Evolutionary conservation across 2,329 filamentous ascomycete genomes (phyloP), one percentile per base, ranked within the genome.

Genomic region (Aaosphaeria arxii): DNA sequence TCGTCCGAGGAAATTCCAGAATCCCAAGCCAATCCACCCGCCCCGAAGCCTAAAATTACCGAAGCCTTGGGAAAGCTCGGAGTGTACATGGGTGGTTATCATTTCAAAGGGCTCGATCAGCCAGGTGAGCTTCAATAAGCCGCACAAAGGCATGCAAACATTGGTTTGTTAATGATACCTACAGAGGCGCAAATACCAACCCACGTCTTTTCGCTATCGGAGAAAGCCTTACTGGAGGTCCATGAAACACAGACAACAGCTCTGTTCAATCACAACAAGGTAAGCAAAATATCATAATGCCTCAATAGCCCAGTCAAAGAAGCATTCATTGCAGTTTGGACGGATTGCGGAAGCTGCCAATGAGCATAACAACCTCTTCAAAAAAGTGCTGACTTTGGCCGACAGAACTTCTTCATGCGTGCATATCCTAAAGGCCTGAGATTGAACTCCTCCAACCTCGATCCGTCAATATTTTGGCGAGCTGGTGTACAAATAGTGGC

Each of bases 401-500:
- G 17, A 6, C 28, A 48, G 46, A 75, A 84, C 57, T 92, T 82
- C 62, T 76, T 96, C 59, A 91, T 96, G 88, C 84, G 92, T 13
- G 87, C 89, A 0, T 96, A 95, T 61, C 92, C 91, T 0, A 90
- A 88, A 33, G 89, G 89, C 1, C 78, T 91, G 48, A 84, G 91
- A 5, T 84, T 96, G 45, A 80, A 83, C 51, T 95, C 89, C 0
- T 94, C 89, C 1, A 97, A 96, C 64, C 77, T 95, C 9, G 89
- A 96, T 57, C 91, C 92, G 4, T 82, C 84, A 1, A 79, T 86
- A 4, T 94, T 91, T 70, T 96, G 91, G 91, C 81, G 89, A 31
- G 86, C 89, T 55, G 91, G 91, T 11, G 86, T 95, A 3, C 91
- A 96, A 70, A 86, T 96, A 58, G 90, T 95, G 1, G 91, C 91